Evolutionary conservation across 306 rosid species (phyloP), one percentile per base, ranked within the genome.

Genomic region (Dryas alaskensis): DNA sequence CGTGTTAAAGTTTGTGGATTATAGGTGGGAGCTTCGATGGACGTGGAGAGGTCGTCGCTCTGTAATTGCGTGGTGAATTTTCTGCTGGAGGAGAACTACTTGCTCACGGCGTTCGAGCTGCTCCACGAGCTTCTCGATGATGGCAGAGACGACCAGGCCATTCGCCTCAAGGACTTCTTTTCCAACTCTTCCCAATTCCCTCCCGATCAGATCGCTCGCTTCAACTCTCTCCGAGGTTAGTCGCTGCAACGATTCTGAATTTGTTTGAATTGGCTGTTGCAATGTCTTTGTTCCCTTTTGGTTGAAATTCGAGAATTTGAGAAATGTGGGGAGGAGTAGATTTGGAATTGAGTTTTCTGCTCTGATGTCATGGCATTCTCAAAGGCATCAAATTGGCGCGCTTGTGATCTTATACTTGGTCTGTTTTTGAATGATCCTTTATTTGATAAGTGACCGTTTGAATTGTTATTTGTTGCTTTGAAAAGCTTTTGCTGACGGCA

Each of bases 81-180:
- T 76, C 89, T 94, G 17, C 79, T 94, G 22, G 97, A 94, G 69
- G 99, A 94, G 88, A 94, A 88, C 77, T 94, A 94, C 85, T 49
- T 88, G 39, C 86, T 94, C 43, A 89, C 99, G 0, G 99, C 99
- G 17, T 94, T 94, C 53, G 97, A 94, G 91, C 99, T 94, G 27
- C 99, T 94, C 70, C 99, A 94, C 73, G 99, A 94, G 92, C 99
- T 94, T 68, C 99, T 92, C 68, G 96, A 92, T 7, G 97, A 94
- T 77, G 97, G 96, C 69, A 87, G 88, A 17, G 88, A 86, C 72
- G 84, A 87, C 63, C 97, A 94, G 52, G 97, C 99, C 42, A 94
- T 94, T 81, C 99, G 99, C 27, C 97, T 94, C 85, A 89, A 87
- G 67, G 77, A 86, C 4, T 88, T 80, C 86, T 92, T 94, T 84